Percentiles rank a stretch among this genome's conserved stretches.
Evolutionary conservation across 192 early-diverging fungal genomes (phyloP).

Genomic region (Jimgerdemannia flammicorona): DNA sequence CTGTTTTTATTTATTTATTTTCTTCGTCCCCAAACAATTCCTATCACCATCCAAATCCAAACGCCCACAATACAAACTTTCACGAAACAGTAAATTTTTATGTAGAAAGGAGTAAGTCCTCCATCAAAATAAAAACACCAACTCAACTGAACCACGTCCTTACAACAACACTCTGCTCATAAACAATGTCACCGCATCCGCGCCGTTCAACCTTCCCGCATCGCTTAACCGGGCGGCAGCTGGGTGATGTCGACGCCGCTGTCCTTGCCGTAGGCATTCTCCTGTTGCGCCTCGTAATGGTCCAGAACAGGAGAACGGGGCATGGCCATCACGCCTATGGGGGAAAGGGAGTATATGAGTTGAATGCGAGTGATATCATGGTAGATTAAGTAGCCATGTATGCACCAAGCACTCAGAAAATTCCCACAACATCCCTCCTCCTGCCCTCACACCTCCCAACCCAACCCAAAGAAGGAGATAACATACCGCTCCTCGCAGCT

Average conservation of each 20-base stretch:
- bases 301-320: constrained; percentile 84
- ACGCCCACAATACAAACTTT: too few relatives aligned
- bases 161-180: too few relatives aligned
- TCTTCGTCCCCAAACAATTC: too few relatives aligned
- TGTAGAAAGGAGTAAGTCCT: too few relatives aligned
- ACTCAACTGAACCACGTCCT: too few relatives aligned
- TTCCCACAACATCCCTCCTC: neutral
- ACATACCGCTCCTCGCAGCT: constrained; percentile 79
- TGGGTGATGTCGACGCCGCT: constrained; percentile 81
- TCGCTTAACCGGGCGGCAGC: constrained; percentile 85
- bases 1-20: too few relatives aligned
- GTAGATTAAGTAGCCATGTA: too few relatives aligned
- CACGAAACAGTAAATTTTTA: too few relatives aligned
- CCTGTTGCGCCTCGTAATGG: constrained; percentile 64
- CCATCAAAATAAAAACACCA: too few relatives aligned
- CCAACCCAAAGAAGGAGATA: neutral
- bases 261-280: constrained; percentile 47
- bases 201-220: too few relatives aligned
- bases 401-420: neutral
- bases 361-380: neutral
- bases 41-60: too few relatives aligned
- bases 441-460: neutral
- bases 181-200: too few relatives aligned
- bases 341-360: neutral
- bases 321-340: constrained; percentile 90